These are phyloP conservation scores for Ceriops decandra DNA, from an alignment of 345 rosid species.

Conservation along the genomic window DNA sequence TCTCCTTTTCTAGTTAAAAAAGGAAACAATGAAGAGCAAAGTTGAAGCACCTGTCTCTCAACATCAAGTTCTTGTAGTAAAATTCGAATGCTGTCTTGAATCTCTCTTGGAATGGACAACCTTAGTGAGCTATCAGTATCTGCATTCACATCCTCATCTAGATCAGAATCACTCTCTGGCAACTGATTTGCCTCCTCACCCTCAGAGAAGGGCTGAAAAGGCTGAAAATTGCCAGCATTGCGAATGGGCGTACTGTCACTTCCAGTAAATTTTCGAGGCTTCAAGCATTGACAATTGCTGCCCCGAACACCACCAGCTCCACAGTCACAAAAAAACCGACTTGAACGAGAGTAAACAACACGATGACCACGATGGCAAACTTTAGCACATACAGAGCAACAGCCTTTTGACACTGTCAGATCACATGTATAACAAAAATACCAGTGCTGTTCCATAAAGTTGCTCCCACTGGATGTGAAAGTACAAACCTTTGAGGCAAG, in stretches of 20 bases:
- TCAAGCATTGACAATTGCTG: conserved; percentile 92
- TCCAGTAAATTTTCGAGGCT: conserved; percentile 85
- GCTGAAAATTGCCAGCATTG: conserved; percentile 54
- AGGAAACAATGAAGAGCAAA: conserved; percentile 73
- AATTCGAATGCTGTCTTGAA: conserved; percentile 55
- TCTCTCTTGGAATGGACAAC: conserved; percentile 69
- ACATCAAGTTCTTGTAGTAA: conserved; percentile 78
- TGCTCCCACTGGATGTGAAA: conserved; percentile 96
- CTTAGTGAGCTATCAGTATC: conserved; percentile 51
- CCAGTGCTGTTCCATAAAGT: conserved; percentile 99
- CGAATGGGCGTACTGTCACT: conserved; percentile 51
- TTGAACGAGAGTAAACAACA: conserved; percentile 94
- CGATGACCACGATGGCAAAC: conserved; percentile 99
- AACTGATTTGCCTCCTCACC: conserved; percentile 84
- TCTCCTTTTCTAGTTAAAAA: conserved; percentile 73
- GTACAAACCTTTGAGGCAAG: conserved; percentile 97
- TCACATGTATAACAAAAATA: conserved; percentile 99
- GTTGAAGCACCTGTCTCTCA: conserved; percentile 66
- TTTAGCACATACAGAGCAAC: conserved; percentile 98
- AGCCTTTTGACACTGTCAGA: conserved; percentile 90
- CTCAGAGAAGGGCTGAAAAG: conserved; percentile 72
- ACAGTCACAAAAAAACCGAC: conserved; percentile 97
- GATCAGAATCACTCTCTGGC: conserved; percentile 85
- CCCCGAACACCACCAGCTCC: conserved; percentile 99
- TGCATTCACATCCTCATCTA: conserved; percentile 63